A percentile compares a stretch with the other conserved stretches of the same genome.
Conservation (phyloP, 768 basidiomycete species). For the Saitozyma podzolica region DNA sequence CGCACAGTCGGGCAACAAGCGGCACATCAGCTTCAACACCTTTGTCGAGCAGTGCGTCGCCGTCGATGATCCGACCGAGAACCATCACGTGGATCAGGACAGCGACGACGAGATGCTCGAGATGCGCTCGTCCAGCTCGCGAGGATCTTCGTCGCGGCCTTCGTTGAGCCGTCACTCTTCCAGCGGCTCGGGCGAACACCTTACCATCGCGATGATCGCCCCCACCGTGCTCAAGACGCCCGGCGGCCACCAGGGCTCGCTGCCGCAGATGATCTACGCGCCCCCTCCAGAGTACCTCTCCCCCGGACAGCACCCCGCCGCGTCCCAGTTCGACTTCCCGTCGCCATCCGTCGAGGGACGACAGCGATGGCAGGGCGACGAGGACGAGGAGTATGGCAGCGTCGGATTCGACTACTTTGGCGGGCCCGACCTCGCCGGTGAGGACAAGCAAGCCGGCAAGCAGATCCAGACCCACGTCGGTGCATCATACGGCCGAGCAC, state of each 20-base stretch:
- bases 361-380: conserved; percentile 51
- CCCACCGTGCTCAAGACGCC: conserved; percentile 82
- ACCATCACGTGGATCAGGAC: conserved; percentile 41
- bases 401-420: conserved; percentile 65
- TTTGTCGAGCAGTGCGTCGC: conserved; percentile 93
- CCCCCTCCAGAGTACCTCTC: conserved; percentile 48
- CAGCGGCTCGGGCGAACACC: conserved; percentile 56
- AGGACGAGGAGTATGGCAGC: conserved; percentile 53
- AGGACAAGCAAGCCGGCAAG: conserved; percentile 47
- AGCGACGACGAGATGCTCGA: conserved; percentile 65
- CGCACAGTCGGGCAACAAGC: conserved; percentile 56
- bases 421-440: conserved; percentile 61
- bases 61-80: conserved; percentile 53
- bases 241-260: conserved; percentile 29
- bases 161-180: conserved; percentile 41
- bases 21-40: conserved; percentile 95
- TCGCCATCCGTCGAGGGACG: conserved; percentile 39
- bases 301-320: conserved; percentile 30
- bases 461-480: conserved; percentile 41
- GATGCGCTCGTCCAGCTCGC: conserved; percentile 59
- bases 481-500: conserved; percentile 15
- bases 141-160: conserved; percentile 42
- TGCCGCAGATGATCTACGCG: conserved; percentile 52
- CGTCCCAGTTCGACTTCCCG: conserved; percentile 45
- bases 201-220: conserved; percentile 72